Base-by-base conservation (phyloP, 257 asterid genomes). In the Salvia rosmarinus region DNA sequence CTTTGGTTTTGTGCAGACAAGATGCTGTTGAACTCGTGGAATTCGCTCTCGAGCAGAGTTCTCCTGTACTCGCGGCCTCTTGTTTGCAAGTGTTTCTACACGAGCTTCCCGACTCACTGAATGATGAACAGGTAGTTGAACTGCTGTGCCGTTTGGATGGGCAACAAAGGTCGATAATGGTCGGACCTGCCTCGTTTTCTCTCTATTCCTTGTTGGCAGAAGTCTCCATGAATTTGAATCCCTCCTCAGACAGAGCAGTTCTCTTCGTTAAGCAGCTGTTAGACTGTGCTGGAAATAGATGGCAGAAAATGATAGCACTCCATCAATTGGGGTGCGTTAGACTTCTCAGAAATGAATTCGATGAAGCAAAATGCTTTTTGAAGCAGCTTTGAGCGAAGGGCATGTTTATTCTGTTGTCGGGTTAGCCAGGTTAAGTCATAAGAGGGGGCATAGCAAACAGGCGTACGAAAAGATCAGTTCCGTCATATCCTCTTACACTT, bases 21-120 rank as follows among this genome's bases (percentile, higher is more conserved):
- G 99, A 95, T 75, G 99, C 99, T 0, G 73, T 85, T 19, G 98
- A 91, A 56, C 88, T 95, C 63, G 78, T 92, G 82, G 99, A 95
- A 80, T 95, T 85, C 66, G 97, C 99, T 57, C 88, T 92, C 20
- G 98, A 90, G 76, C 95, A 91, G 77, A 83, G 81, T 72, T 85
- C 94, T 49, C 95, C 95, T 3, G 89, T 88, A 14, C 81, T 95
- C 47, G 98, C 97, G 25, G 97, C 91, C 10, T 92, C 99, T 39
- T 95, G 99, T 81, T 80, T 95, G 80, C 98, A 95, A 78, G 94
- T 82, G 58, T 88, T 95, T 75, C 85, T 95, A 23, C 88, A 82
- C 7, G 92, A 88, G 58, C 95, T 95, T 60, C 96, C 95, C 0
- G 85, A 86, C 32, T 90, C 95, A 17, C 73, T 95, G 16, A 81